A percentile compares a stretch with the other conserved stretches of the same genome.
Evolutionary conservation across 805 yeast species (phyloP).

Genomic region (Sugiyamaella marilandica): DNA sequence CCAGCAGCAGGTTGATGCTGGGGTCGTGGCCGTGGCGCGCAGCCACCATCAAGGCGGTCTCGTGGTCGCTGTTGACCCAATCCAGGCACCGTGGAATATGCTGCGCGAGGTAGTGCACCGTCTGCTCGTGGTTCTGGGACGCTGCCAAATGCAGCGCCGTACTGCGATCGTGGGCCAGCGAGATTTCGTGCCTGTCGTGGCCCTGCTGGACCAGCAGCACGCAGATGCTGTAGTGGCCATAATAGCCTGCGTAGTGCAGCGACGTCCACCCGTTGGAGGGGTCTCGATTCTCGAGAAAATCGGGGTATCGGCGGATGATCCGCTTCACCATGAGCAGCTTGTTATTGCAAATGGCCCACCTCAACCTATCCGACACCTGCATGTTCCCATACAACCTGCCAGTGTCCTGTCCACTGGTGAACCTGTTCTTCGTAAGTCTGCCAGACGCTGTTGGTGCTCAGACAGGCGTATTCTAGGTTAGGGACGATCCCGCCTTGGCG

Average conservation of each 20-base stretch:
- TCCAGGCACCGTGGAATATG: conserved; percentile 56
- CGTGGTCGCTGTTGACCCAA: conserved; percentile 47
- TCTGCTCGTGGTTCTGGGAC: conserved; percentile 58
- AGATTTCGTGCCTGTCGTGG: conserved; percentile 48
- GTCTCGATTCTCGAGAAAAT: conserved; percentile 62
- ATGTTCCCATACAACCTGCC: not conserved
- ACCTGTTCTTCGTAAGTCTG: not conserved
- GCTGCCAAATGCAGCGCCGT: conserved; percentile 73
- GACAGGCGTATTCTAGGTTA: not conserved
- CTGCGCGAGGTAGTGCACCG: conserved; percentile 67
- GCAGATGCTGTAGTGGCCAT: conserved; percentile 68
- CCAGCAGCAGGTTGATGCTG: conserved; percentile 59
- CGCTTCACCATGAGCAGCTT: conserved; percentile 60
- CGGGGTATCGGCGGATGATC: conserved; percentile 63
- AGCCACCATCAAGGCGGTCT: conserved; percentile 57
- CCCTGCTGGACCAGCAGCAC: conserved; percentile 50
- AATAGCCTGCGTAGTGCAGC: conserved; percentile 71
- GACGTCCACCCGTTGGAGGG: conserved; percentile 76
- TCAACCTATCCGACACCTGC: conserved; percentile 46
- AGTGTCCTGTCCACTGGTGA: too few species aligned
- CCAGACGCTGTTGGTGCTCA: too few species aligned
- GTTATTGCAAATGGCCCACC: conserved; percentile 61
- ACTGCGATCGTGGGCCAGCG: conserved; percentile 49
- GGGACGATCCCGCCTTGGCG: not conserved
- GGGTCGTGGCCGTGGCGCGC: conserved; percentile 55